Conservation (phyloP, 345 rosid species). For the Eucalyptus rudis region DNA sequence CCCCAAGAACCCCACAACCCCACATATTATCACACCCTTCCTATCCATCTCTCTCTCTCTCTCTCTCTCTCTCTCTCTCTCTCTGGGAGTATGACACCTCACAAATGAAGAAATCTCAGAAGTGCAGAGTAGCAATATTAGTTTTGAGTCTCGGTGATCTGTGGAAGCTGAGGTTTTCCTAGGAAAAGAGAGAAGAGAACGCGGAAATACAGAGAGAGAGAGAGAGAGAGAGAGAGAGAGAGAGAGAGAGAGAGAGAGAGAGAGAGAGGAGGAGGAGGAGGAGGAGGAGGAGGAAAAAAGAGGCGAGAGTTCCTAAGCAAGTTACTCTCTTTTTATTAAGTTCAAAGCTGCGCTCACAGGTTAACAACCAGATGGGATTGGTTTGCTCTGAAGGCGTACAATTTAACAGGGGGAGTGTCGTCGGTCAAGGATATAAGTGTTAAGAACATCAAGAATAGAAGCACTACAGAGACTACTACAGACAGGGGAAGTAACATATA, state of each 20-base stretch:
- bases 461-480: too few relatives aligned
- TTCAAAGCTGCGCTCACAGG: neutral
- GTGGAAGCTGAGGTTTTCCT: neutral
- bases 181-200: neutral
- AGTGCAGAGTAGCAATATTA: neutral
- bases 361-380: neutral
- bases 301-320: neutral
- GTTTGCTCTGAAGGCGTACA: neutral
- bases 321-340: neutral
- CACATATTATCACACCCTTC: conserved; percentile 35
- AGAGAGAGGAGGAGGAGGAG: too few relatives aligned
- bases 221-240: too few relatives aligned
- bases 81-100: neutral
- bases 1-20: conserved; percentile 51
- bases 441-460: too few relatives aligned
- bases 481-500: too few relatives aligned
- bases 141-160: neutral
- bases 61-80: neutral
- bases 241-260: too few relatives aligned
- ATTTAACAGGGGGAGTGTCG: neutral
- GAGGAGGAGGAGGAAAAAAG: too few relatives aligned
- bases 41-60: conserved; percentile 33
- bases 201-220: neutral
- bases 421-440: neutral
- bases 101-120: neutral